Evolutionary conservation across 805 yeast species (phyloP).

Genomic region (Metschnikowia continentalis): DNA sequence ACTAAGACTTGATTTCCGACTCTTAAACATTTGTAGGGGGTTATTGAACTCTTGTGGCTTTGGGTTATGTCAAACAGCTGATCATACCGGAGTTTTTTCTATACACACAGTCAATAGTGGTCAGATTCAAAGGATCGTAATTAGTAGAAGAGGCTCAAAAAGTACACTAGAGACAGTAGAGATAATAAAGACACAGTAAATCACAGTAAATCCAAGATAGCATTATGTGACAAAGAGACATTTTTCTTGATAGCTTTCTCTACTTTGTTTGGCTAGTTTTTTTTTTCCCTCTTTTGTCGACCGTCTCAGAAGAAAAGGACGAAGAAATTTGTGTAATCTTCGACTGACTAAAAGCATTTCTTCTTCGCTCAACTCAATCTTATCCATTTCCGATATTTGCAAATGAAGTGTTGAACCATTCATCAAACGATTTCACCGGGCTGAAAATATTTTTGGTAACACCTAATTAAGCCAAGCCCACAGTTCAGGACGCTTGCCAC

Average conservation of each 20-base stretch:
- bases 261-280: conserved; percentile 81
- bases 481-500: conserved; percentile 80
- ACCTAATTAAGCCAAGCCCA: conserved; percentile 96
- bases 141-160: no score
- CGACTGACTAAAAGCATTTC: conserved; percentile 90
- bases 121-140: no score
- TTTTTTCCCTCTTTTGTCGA: conserved; percentile 96
- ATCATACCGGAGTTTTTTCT: no score
- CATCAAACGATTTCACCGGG: conserved; percentile 94
- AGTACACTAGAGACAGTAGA: no score
- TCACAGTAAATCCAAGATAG: no score
- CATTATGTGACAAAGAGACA: no score
- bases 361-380: conserved; percentile 90
- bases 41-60: no score
- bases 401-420: conserved; percentile 98
- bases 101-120: no score
- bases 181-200: no score
- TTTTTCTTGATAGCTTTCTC: conserved; percentile 75
- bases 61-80: no score
- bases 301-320: conserved; percentile 91
- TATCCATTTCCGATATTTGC: conserved; percentile 92
- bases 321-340: conserved; percentile 89
- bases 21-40: no score
- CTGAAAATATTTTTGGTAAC: conserved; percentile 87
- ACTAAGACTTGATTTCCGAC: no score